Evolutionary conservation across 177 flowering plant genomes (phyloP), one percentile per base, ranked within the genome.

Genomic region (Vitis hybrid): DNA sequence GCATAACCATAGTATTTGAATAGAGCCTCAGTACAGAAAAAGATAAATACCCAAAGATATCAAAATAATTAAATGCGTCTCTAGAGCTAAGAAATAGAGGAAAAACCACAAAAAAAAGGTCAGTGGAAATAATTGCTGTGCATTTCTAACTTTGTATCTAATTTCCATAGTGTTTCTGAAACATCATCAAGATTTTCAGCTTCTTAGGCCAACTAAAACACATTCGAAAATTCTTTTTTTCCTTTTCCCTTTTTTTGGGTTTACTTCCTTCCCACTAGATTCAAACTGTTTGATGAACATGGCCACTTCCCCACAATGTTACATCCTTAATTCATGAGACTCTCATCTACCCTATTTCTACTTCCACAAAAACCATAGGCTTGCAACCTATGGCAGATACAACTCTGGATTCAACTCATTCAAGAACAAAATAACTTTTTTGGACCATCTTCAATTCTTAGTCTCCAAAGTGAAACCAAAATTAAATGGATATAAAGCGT

Each of bases 1-100:
- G 79, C 77, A 81, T 74, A 9, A 52, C 46, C 52, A 73, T 60
- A 46, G 56, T 14, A 24, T 54, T 21, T 64, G n/a, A 75, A 21
- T 18, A 69, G 62, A 75, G 24, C 60, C 56, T 54, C 55, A 54
- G 21, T 50, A 21, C 18, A 6, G 64, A 14, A 62, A 62, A 35
- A 7, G 14, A 9, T 32, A 62, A 62, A 54, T 12, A 15, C 56
- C 56, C 3, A 54, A 6, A 54, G 56, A 54, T 54, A 54, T 16
- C 56, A 15, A 54, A 14, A 5, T 7, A 54, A 54, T 14, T 54
- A 40, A 40, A 40, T 27, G 30, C 4, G 30, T 27, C 30, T 40
- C 46, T 7, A 54, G 56, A 54, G n/a, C 56, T 54, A 14, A 15
- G 56, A 16, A 15, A 54, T 54, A 5, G 12, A 54, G 16, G 56